These are phyloP conservation scores for Globisporangium spiculum DNA, from an alignment of 352 stramenopile species.

Conservation along the genomic window DNA sequence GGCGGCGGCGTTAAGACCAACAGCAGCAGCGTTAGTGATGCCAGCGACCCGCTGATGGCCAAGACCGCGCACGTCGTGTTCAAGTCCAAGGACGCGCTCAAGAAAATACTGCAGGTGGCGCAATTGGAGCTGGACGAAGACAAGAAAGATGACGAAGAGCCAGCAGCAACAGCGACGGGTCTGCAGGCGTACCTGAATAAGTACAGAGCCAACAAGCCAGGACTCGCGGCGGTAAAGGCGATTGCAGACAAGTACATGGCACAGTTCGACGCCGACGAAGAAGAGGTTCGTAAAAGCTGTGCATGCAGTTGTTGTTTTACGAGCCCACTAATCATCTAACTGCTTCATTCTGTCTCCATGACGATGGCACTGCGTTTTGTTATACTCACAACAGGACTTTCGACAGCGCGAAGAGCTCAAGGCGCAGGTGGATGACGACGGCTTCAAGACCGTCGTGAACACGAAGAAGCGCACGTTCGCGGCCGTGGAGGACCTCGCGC, in stretches of 20 bases:
- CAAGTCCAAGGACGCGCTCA: constrained; percentile 56
- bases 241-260: constrained; percentile 76
- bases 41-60: constrained; percentile 21
- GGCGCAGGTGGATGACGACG: constrained; percentile 76
- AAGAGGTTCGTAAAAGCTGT: constrained; percentile 30
- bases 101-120: constrained; percentile 46
- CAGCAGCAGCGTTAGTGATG: constrained; percentile 12
- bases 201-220: constrained; percentile 70
- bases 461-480: constrained; percentile 68
- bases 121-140: constrained; percentile 31
- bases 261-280: constrained; percentile 67
- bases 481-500: constrained; percentile 39
- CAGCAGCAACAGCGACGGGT: background rate
- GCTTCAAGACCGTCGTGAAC: constrained; percentile 81
- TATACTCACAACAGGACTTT: constrained; percentile 28
- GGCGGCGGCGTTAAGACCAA: constrained; percentile 11
- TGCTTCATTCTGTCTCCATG: no score
- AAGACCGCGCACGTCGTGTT: constrained; percentile 73
- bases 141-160: background rate
- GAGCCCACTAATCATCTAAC: no score
- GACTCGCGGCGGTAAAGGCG: constrained; percentile 58
- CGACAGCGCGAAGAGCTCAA: constrained; percentile 71
- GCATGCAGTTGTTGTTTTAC: no score
- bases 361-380: background rate
- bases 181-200: constrained; percentile 44